Evolutionary conservation across 1,139 yeast species (phyloP), one percentile per base, ranked within the genome.

Genomic region (Yamadazyma friedrichii): DNA sequence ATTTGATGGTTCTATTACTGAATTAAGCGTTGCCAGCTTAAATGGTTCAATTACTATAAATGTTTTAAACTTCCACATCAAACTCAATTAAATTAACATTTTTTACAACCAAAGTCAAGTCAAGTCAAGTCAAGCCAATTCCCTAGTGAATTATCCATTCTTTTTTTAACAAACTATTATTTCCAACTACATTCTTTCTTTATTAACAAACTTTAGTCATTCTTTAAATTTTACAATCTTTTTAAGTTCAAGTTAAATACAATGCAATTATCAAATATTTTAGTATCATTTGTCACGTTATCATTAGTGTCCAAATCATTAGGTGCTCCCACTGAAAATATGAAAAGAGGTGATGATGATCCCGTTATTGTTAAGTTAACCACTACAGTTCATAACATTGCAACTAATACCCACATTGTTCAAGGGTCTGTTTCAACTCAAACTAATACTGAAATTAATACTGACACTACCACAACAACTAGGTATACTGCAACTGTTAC

Each of bases 401-500:
- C 62, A 27, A 70, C 76, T 13, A 62, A 64, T 46, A 53, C 56
- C 38, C 58, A 62, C 32, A 57, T 64, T 15, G 71, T 69, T 9
- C 50, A 61, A 42, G 73, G 68, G 15, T 48, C 58, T 16, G 58
- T 62, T 27, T 43, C 55, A 3, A 67, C 74, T 15, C 40, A 47
- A 27, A 67, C 74, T 15, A 60, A 66, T 43, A 44, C 54, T 31
- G 43, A 55, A 15, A 55, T 65, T 25, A 56, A 60, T 37, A 64
- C 74, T 33, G 56, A 61, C 20, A 65, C 71, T 15, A 53, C 61
- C 29, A 72, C 77, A 13, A 61, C 64, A 35, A 72, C 77, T 20
- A 58, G 62, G 35, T 72, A 70, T 52, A 72, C 77, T 30, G 75
- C 76, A 11, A 72, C 78, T 6, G 71, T 66, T 34, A 71, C 76